phyloP scores from a whole-genome alignment of 192 early-diverging fungal genomes.

The Chytriomyces sp. region DNA sequence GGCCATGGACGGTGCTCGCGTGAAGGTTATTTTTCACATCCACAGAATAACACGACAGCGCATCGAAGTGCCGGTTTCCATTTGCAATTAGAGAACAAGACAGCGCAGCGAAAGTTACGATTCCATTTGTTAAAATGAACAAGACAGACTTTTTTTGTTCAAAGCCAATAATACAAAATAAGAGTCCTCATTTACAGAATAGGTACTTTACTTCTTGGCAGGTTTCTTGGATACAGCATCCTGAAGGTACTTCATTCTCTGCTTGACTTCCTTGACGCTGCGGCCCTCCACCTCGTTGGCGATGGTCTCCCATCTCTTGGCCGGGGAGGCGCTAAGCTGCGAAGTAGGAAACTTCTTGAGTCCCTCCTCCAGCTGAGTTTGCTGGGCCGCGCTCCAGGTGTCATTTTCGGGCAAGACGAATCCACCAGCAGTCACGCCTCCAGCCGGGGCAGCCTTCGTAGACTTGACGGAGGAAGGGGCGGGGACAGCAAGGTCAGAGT shows the following conservation, averaged over 20 bases:
- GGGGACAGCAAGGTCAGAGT: constrained; percentile 13
- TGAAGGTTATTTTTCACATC: too few species aligned
- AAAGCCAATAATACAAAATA: too few species aligned
- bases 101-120: too few species aligned
- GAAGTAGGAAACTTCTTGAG: constrained; percentile 52
- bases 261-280: constrained; percentile 53
- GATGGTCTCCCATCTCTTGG: constrained; percentile 58
- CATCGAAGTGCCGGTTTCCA: too few species aligned
- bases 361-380: constrained; percentile 44
- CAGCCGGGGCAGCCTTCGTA: constrained; percentile 13
- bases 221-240: constrained; percentile 47
- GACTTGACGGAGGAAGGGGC: constrained; percentile 10
- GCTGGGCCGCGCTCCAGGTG: constrained; percentile 49
- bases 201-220: constrained; percentile 24
- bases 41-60: too few species aligned
- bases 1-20: too few species aligned
- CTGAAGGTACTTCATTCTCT: constrained; percentile 51
- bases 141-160: too few species aligned
- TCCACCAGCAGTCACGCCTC: constrained; percentile 15
- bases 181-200: too few species aligned
- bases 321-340: constrained; percentile 37
- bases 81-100: too few species aligned
- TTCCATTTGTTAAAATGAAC: too few species aligned
- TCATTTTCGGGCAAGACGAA: constrained; percentile 36
- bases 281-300: constrained; percentile 48